Conservation (phyloP, 768 basidiomycete species). For the Coprinopsis sp. region DNA sequence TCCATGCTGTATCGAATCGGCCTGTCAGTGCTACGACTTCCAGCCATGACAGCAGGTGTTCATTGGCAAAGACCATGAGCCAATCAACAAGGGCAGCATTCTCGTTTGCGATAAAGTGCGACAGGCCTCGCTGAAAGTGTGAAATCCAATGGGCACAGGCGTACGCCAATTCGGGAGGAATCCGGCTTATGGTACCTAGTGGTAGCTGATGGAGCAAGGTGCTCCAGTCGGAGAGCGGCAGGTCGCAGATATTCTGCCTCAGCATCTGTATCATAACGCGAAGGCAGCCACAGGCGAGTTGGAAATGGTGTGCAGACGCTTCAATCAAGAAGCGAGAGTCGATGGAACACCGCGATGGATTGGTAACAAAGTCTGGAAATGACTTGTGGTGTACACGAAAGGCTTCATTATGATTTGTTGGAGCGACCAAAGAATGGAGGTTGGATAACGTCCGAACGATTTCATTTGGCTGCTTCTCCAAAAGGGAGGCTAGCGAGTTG, state of each 20-base stretch:
- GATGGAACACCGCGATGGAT: neutral
- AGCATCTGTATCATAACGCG: neutral
- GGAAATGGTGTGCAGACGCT: neutral
- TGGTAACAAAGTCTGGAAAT: conserved; percentile 5
- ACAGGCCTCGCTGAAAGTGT: neutral
- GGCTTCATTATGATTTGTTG: neutral
- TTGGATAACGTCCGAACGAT: neutral
- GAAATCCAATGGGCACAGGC: neutral
- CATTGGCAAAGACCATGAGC: neutral
- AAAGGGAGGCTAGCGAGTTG: neutral
- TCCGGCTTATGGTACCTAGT: neutral
- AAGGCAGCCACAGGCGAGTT: neutral
- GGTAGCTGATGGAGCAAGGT: neutral
- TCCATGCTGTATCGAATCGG: neutral
- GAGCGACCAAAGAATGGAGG: neutral
- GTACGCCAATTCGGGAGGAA: neutral
- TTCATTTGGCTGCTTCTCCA: neutral
- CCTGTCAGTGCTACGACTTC: neutral
- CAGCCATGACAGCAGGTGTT: neutral
- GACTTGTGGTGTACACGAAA: conserved; percentile 5
- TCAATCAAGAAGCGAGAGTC: neutral
- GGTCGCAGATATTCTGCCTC: neutral
- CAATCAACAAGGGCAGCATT: neutral
- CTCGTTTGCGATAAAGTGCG: neutral
- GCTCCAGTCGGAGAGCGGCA: neutral